Base-by-base conservation (phyloP, 2,329 filamentous ascomycete genomes). In the Penicillium palitans region DNA sequence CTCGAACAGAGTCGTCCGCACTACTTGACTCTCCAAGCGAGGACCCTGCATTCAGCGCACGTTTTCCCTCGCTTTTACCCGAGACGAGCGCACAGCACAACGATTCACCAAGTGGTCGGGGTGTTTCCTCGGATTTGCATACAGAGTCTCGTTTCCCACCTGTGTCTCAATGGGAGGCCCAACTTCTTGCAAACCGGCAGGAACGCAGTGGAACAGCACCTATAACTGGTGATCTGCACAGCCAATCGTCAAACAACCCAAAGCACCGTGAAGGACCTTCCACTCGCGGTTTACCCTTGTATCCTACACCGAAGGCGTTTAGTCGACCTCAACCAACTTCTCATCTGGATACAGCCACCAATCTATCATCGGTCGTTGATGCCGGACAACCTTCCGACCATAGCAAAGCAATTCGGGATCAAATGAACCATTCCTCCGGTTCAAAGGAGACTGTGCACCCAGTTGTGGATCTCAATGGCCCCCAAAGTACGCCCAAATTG, bases 151-250 rank as follows among this genome's bases (percentile, higher is more conserved):
- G 66, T 10, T 76, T 75, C 52, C 74, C 74, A 27, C 74, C 74
- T 31, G 68, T 76, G 25, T 76, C 73, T 27, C 74, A 76, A 46
- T 54, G 71, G n/a, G 73, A 76, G 53, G 73, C 74, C 7, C 72
- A 73, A 45, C 62, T 71, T 33, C 49, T 73, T 29, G 66, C 71
- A 33, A 65, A 63, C 15, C 65, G 65, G 31, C 63, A 55, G 12
- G 53, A 56, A 19, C 21, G 50, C 45, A 56, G 54, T 31, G 49
- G 45, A 24, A 27, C 50, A 24, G 50, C 55, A 6, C 50, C 61
- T 37, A n/a, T 39, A 44, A 15, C 45, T 19, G 29, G 31, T 39
- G 19, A 4, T 31, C 41, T 21, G 13, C n/a, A 31, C 17, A 6
- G 12, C 31, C 49, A 41, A 24, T 42, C 49, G 6, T 15, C 27